Base-by-base conservation (phyloP, 2,329 filamentous ascomycete species). In the Pyrenochaeta sp. region DNA sequence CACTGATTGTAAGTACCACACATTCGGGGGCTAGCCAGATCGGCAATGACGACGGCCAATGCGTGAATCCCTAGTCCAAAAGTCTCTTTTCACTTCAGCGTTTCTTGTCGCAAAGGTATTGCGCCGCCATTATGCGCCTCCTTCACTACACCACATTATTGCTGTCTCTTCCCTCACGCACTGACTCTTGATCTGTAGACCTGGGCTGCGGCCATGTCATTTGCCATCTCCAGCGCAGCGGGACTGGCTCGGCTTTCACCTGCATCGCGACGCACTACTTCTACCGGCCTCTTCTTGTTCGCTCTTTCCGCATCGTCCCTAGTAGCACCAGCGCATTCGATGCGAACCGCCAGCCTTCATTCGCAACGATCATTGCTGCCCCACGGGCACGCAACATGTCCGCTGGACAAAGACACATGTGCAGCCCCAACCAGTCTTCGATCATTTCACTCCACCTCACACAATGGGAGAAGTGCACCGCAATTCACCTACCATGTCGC, bases 401-500 rank as follows among this genome's bases (percentile, higher is more conserved):
- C 71, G 12, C 51, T 73, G 45, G 64, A 66, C 36, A 64, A 61
- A 51, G 63, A 72, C 50, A 65, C 63, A 4, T 71, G 62, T 27
- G 67, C 71, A 41, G 66, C 66, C 54, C 52, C 58, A 32, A 53
- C 66, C 54, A 67, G 68, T 45, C 51, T 71, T 45, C 64, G 71
- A 12, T 66, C 64, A 37, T 68, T 74, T 45, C 67, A 73, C 52
- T 63, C 70, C 5, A 64, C 68, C 47, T 60, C 71, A 29, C 69
- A 67, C 56, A 63, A 53, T 31, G 59, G 66, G 61, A 61, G 46
- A 47, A 64, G 51, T 45, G 54, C 63, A 21, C 64, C 72, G 11
- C 69, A 69, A 30, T 77, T 75, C 56, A 64, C 71, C 42, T 78
- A 77, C 61, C 69, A 73, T 50, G 71, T 78, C 44, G 73, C 75